phyloP scores from a whole-genome alignment of 495 filamentous ascomycete genomes.

The Penicillium canariense region DNA sequence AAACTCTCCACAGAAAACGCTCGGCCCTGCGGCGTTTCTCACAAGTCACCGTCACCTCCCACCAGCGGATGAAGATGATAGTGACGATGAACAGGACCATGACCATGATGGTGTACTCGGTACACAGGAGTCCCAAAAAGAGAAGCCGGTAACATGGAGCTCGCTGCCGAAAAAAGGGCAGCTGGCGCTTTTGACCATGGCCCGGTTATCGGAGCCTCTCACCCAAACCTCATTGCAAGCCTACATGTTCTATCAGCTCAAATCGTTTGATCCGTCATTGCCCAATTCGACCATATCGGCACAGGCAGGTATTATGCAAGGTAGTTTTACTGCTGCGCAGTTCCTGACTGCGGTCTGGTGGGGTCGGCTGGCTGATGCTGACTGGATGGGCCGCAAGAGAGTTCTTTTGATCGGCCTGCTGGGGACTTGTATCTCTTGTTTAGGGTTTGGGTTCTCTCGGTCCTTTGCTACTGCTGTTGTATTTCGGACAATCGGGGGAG shows the following conservation, averaged over 20 bases:
- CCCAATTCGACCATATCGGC: slow-evolving; percentile 66
- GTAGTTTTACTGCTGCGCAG: slow-evolving; percentile 74
- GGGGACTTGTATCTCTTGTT: slow-evolving; percentile 66
- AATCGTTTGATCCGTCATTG: slow-evolving; percentile 62
- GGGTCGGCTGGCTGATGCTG: slow-evolving; percentile 71
- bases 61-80: slow-evolving; percentile 17
- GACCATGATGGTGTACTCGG: slow-evolving; percentile 14
- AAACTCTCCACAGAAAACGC: not conserved
- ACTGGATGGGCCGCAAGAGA: slow-evolving; percentile 68
- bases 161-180: slow-evolving; percentile 73
- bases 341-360: slow-evolving; percentile 77
- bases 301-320: slow-evolving; percentile 74
- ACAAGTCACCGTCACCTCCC: slow-evolving; percentile 20
- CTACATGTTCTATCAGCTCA: slow-evolving; percentile 74
- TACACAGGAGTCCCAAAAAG: slow-evolving; percentile 9
- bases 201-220: slow-evolving; percentile 75
- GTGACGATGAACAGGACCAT: slow-evolving; percentile 16
- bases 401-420: slow-evolving; percentile 72
- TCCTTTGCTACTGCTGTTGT: slow-evolving; percentile 64
- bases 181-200: slow-evolving; percentile 68
- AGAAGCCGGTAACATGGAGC: slow-evolving; percentile 59
- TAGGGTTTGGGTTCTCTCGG: slow-evolving; percentile 78
- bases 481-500: slow-evolving; percentile 72
- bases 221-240: slow-evolving; percentile 72
- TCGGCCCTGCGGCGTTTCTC: slow-evolving; percentile 13